Evolutionary conservation across 257 asterid genomes (phyloP), one percentile per base, ranked within the genome.

Genomic region (Anisodus tanguticus): DNA sequence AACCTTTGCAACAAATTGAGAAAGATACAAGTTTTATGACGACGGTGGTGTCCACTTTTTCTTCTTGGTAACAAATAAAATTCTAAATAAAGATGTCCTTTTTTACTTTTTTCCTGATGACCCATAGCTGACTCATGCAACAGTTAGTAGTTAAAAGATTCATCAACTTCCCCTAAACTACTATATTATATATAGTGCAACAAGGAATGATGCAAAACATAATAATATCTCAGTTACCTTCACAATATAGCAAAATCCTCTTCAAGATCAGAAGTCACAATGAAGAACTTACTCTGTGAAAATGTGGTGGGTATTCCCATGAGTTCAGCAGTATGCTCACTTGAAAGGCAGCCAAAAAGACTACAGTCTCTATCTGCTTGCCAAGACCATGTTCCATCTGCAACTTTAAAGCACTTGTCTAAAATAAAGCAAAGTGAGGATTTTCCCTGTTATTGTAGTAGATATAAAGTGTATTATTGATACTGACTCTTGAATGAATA

Each of bases 401-500:
- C 47, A 83, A 67, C 4, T 10, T 35, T 15, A 60, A 37, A 82
- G 13, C 41, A 15, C 68, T 54, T 55, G 1, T 5, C 83, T 1
- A 45, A 55, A 55, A 6, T 62, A n/a, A 39, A 54, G 41, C 80
- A 51, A 49, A 63, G 83, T 58, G 26, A 84, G 85, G 22, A 3
- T 37, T 68, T 16, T 2, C 12, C 45, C 0, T 76, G 70, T 74
- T 82, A 16, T 45, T 84, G 43, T 71, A 17, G 2, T 69, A 69
- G n/a, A 26, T 64, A 5, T 4, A 37, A 15, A 68, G 5, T 15
- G 74, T 67, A 67, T 37, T 35, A 67, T 13, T 71, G 59, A 86
- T 35, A 67, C 13, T 71, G 39, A 86, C 70, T 79, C 71, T n/a
- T 80, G 66, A 9, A 79, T 83, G 62, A 83, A 84, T 63, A 87